Evolutionary conservation across 371 early-diverging fungal species (phyloP), one percentile per base, ranked within the genome.

Genomic region (Mortierella sp.): DNA sequence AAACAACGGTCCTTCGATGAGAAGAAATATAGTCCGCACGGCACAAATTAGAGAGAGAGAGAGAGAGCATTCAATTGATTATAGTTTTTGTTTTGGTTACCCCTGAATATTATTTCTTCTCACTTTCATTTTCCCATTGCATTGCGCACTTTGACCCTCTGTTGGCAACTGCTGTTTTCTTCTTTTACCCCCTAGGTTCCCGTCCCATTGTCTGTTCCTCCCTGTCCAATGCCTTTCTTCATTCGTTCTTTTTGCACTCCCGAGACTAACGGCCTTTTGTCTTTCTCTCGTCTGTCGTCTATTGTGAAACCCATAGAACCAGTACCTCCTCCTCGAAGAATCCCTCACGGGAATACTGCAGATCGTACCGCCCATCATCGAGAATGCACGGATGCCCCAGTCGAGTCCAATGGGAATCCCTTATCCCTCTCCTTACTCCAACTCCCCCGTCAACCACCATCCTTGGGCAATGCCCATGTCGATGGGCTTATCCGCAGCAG

Each of bases 241-340:
- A 11, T 50, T 28, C 21, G 48, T 11, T 26, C 19, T 37, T 2
- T 70, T 26, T n/a, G n/a, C 48, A 48, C 71, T 19, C 16, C 21
- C 21, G 43, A 67, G 31, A 37, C 21, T 19, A 64, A 72, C 57
- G 13, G 28, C 53, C 31, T 16, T 26, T 13, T 44, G 34, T 14
- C 4, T 16, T 59, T 14, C 28, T 61, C 8, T 19, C 14, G 16
- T 2, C 13, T n/a, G 4, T n/a, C 10, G 4, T 57, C 11, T 54
- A 24, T 28, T 31, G 9, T 31, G 19, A 44, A 37, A 43, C 61
- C 9, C 43, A 50, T 73, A 85, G 86, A 85, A 81, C 48, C 78
- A 81, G 28, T 85, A 85, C 59, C 40, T 86, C 44, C 77, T 77
- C 8, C 70, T 86, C 46, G 86, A 82, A 46, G 86, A 86, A 40